A percentile compares a stretch with the other conserved stretches of the same genome.
Conservation (phyloP, 768 basidiomycete species). For the Tricholoma terreum region DNA sequence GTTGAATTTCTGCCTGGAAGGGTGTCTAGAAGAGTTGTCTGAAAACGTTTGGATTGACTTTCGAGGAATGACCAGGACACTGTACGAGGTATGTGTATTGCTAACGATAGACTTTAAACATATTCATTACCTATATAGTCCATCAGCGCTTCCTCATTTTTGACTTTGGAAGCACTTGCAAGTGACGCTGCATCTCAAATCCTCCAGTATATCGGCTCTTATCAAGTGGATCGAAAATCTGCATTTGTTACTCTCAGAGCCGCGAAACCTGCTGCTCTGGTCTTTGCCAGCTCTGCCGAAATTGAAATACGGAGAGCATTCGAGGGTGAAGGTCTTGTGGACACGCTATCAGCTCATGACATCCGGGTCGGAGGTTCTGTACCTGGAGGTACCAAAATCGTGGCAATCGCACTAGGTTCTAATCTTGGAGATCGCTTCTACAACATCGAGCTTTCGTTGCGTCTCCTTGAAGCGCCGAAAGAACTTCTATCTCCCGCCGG, state of each 20-base stretch:
- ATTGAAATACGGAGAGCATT: constrained; percentile 53
- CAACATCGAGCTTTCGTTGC: constrained; percentile 78
- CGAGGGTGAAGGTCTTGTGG: not conserved
- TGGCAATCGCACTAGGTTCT: constrained; percentile 80
- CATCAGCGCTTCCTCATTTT: constrained; percentile 45
- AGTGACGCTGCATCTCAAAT: constrained; percentile 50
- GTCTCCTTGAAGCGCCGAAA: constrained; percentile 56
- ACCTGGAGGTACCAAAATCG: constrained; percentile 16
- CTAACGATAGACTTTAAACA: not conserved
- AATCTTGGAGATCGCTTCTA: constrained; percentile 86
- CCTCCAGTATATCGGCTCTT: constrained; percentile 29
- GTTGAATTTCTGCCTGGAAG: constrained; percentile 37
- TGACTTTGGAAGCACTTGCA: constrained; percentile 71
- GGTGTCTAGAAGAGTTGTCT: constrained; percentile 14
- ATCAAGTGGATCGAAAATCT: constrained; percentile 2
- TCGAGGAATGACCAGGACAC: constrained; percentile 33
- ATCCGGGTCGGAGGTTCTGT: not conserved
- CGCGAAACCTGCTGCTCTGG: constrained; percentile 70
- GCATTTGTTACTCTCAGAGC: constrained; percentile 50
- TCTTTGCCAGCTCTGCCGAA: constrained; percentile 62
- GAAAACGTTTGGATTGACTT: constrained; percentile 34
- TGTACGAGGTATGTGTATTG: constrained; percentile 32
- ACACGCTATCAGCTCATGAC: not conserved
- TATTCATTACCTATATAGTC: constrained; percentile 32
- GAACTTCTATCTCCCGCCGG: constrained; percentile 21